Evolutionary conservation across 2,329 filamentous ascomycete species (phyloP), one percentile per base, ranked within the genome.

Genomic region (Xylariales sp.): DNA sequence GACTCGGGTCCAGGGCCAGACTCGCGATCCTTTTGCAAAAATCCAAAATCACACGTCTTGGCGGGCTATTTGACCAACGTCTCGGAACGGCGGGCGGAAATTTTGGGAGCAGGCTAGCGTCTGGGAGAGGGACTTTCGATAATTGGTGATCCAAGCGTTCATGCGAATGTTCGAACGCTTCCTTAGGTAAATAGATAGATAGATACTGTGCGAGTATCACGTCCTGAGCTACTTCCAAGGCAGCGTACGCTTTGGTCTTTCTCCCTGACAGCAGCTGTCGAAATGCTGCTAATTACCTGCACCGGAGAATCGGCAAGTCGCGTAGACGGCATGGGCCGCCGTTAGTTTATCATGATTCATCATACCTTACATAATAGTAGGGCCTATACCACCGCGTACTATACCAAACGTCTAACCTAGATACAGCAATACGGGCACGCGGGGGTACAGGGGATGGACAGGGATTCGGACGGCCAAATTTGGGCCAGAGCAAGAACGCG

Each of bases 401-500:
- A 41, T 12, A 41, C 23, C 18, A 41, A 2, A 9, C 28, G 28
- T 58, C 23, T n/a, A 34, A 28, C 28, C 23, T n/a, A 34, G 41
- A 23, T 16, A 16, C 48, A 30, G 5, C 3, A 39, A 39, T 23
- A 32, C 32, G n/a, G 14, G 39, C 48, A 12, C 48, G 48, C 10
- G 28, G n/a, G 52, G 52, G 30, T 9, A n/a, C n/a, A 39, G n/a
- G n/a, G 36, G 36, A 10, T 23, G 18, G 9, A 36, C 34, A 43
- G 18, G 36, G 58, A 18, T 16, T 28, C 49, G 6, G 30, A 39
- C 56, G 18, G 32, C n/a, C n/a, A 59, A 7, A 18, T 46, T 16
- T 23, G 28, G 49, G 49, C 46, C 46, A 30, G 46, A 30, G 34
- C 46, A 54, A 53, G 39, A 46, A 46, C 49, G 39, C 30, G 60